Base-by-base conservation (phyloP, 495 filamentous ascomycete genomes). In the Xylona heveae region DNA sequence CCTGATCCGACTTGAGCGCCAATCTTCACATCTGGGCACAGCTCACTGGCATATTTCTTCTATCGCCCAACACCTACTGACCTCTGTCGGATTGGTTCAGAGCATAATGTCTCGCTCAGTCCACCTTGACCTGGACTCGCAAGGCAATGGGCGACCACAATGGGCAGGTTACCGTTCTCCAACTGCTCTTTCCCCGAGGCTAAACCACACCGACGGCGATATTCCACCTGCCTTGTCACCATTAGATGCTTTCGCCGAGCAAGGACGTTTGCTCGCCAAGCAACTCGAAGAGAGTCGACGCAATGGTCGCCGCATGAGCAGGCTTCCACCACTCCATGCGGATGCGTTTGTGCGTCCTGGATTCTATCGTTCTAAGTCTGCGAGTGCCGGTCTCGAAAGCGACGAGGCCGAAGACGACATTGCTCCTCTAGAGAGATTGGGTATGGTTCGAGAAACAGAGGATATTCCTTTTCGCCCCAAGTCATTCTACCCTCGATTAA, bases 141-240 rank as follows among this genome's bases (percentile, higher is more conserved):
- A n/a, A n/a, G n/a, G n/a, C n/a, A n/a, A n/a, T n/a, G n/a, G n/a
- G n/a, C n/a, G n/a, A n/a, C n/a, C n/a, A n/a, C n/a, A n/a, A n/a
- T n/a, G n/a, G n/a, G n/a, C n/a, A n/a, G n/a, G n/a, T n/a, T n/a
- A n/a, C n/a, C n/a, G n/a, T n/a, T n/a, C n/a, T n/a, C n/a, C 33
- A 35, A 20, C 23, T 8, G 7, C 23, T 4, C 59, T 61, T 32
- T 81, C 76, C 3, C 75, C 78, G 25, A 69, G 76, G 32, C 56
- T 84, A 38, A 49, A 55, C 37, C 78, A 85, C 46, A 61, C 74
- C 33, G 74, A 77, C 30, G 88, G 85, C 30, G 88, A 93, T 42
- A 63, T 82, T 6, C 85, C 88, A 20, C 88, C 88, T 10, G 75
- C 83, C 19, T 66, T 94, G 30, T 95, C 88, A 2, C 88, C 88